Evolutionary conservation across 2,329 filamentous ascomycete species (phyloP), one percentile per base, ranked within the genome.

Genomic region (Colletotrichum acutatum): DNA sequence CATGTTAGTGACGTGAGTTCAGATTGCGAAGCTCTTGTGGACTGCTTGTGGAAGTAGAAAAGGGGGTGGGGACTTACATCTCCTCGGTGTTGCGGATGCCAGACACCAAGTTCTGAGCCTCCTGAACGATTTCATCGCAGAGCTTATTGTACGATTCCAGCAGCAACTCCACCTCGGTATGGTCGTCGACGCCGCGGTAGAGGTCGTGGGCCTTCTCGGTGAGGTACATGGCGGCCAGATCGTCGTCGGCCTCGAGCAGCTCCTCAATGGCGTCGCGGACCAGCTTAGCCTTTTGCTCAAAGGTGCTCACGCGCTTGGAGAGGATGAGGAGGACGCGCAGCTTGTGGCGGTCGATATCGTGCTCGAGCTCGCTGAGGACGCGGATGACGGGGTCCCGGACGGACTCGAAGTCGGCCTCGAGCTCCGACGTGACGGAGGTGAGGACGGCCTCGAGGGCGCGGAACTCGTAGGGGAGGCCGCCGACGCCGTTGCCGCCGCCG

Each of bases 51-150:
- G 66, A 52, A 7, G 34, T 14, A 12, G n/a, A 62, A 32, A 26
- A 1, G 24, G 16, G 19, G 46, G 24, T 12, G 19, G 46, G 8
- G 16, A 84, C 93, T 84, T 88, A 97, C 95, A 99, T 97, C 84
- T 99, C 97, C 83, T 99, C 97, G 0, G 97, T 99, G 83, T 98
- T 99, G 78, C 97, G 91, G 81, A 99, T 99, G 76, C 94, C 95
- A 11, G 94, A 96, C 68, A 98, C 95, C 76, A 98, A 83, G 83
- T 97, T 98, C 74, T 95, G 94, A 19, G 95, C 95, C 75, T 97
- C 94, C 83, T 99, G 96, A 9, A 98, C 96, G 78, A 98, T 98
- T 86, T 99, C 97, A 80, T 99, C 97, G 76, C 95, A 96, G 54
- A 99, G 93, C 82, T 98, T 98, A 82, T 98, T 95, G 82, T 99